These are phyloP conservation scores for Flaveria trinervia DNA, from an alignment of 129 eudicot species.

Conservation along the genomic window DNA sequence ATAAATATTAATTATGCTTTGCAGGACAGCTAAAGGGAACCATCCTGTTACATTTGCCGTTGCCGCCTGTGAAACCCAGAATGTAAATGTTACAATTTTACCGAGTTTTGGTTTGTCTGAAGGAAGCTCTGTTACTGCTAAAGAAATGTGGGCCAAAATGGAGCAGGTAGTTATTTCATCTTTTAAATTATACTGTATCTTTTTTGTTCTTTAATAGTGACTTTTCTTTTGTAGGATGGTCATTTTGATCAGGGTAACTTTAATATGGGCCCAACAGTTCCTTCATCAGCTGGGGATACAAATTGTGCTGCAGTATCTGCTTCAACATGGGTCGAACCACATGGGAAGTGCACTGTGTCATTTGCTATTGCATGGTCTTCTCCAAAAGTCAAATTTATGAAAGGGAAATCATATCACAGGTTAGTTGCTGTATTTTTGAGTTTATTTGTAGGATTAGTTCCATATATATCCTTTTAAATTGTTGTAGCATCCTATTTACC, in stretches of 20 bases:
- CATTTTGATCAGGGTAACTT: constrained; percentile 75
- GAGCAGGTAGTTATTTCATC: constrained; percentile 46
- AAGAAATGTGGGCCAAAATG: constrained; percentile 96
- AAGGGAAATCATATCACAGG: constrained; percentile 95
- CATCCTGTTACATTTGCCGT: constrained; percentile 93
- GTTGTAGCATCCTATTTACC: background rate
- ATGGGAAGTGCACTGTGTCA: constrained; percentile 94
- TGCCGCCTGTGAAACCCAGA: constrained; percentile 97
- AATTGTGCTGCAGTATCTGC: constrained; percentile 96
- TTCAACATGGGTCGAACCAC: constrained; percentile 95
- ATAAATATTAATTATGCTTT: constrained; percentile 5
- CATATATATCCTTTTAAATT: background rate
- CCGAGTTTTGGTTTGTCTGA: constrained; percentile 94
- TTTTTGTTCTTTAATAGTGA: background rate
- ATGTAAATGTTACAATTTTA: constrained; percentile 84
- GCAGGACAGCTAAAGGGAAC: constrained; percentile 85
- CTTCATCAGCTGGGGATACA: constrained; percentile 97
- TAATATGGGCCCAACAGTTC: constrained; percentile 64
- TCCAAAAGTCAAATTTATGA: constrained; percentile 85
- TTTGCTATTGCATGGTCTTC: constrained; percentile 93
- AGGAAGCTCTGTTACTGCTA: constrained; percentile 73
- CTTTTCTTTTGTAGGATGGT: constrained; percentile 68
- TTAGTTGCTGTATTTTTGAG: constrained; percentile 22
- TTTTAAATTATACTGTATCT: background rate
- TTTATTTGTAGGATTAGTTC: background rate